Conservation (phyloP, 305 asterid species). For the Fraxinus paxiana region DNA sequence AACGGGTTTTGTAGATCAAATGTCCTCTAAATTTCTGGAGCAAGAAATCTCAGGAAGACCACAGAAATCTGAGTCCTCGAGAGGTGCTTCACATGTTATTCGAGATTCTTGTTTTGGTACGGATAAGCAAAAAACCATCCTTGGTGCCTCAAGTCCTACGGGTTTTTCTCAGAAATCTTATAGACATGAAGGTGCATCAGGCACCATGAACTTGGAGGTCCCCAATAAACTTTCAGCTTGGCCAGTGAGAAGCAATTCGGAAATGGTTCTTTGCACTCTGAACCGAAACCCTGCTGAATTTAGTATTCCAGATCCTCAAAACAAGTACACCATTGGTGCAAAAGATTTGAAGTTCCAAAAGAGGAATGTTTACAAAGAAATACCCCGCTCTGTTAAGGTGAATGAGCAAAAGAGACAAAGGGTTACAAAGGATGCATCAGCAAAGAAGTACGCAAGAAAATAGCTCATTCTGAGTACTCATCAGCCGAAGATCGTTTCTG, state of each 20-base stretch:
- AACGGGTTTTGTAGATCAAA: not conserved
- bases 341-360: constrained; percentile 44
- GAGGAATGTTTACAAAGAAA: constrained; percentile 28
- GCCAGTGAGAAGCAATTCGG: constrained; percentile 9
- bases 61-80: not conserved
- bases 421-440: constrained; percentile 26
- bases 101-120: not conserved
- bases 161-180: not conserved
- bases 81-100: not conserved
- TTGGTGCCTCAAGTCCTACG: not conserved
- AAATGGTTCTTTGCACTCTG: constrained; percentile 38
- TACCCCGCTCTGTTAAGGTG: not conserved
- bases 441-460: constrained; percentile 28
- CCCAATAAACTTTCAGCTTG: not conserved
- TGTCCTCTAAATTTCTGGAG: not conserved
- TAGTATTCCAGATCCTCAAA: constrained; percentile 47
- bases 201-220: constrained; percentile 25
- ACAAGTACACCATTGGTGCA: constrained; percentile 46
- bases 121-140: not conserved
- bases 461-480: not conserved
- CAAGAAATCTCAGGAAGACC: not conserved
- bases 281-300: constrained; percentile 79
- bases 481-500: not conserved
- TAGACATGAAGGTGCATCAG: not conserved
- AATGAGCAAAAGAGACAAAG: constrained; percentile 42